Evolutionary conservation across 2,329 filamentous ascomycete species (phyloP).

Genomic region (Samsoniella hepiali): DNA sequence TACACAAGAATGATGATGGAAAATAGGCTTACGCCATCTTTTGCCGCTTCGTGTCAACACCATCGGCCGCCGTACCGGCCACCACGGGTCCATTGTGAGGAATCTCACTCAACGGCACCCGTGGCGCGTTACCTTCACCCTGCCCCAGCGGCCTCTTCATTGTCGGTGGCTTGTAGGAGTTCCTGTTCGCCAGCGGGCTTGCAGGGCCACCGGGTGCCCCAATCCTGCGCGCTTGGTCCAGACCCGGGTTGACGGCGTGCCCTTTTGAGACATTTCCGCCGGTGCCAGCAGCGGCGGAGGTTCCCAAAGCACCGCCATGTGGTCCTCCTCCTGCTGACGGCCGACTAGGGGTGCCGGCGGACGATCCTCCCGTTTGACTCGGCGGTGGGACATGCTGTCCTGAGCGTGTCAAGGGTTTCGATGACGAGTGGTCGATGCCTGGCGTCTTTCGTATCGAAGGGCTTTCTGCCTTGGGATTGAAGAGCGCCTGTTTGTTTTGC

Average conservation of each 20-base stretch:
- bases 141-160: constrained; percentile 48
- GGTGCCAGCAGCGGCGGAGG: not conserved
- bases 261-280: constrained; percentile 31
- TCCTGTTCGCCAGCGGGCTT: constrained; percentile 58
- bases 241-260: constrained; percentile 49
- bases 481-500: constrained; percentile 48
- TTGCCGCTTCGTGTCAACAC: constrained; percentile 51
- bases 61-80: constrained; percentile 25
- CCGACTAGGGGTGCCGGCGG: constrained; percentile 13
- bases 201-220: constrained; percentile 52
- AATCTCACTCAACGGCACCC: constrained; percentile 50
- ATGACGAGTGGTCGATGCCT: constrained; percentile 77
- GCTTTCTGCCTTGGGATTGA: constrained; percentile 72
- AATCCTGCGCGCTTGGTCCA: constrained; percentile 55
- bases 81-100: constrained; percentile 39
- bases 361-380: constrained; percentile 26
- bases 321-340: constrained; percentile 19
- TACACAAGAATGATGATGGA: not conserved
- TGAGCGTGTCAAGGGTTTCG: constrained; percentile 64
- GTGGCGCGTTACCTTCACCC: constrained; percentile 27
- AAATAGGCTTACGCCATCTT: constrained; percentile 36
- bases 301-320: not conserved
- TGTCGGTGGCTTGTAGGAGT: constrained; percentile 57
- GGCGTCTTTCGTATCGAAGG: constrained; percentile 87
- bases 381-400: constrained; percentile 49